These are phyloP conservation scores for Hysterium pulicare DNA, from an alignment of 2,329 filamentous ascomycete species.

Conservation along the genomic window DNA sequence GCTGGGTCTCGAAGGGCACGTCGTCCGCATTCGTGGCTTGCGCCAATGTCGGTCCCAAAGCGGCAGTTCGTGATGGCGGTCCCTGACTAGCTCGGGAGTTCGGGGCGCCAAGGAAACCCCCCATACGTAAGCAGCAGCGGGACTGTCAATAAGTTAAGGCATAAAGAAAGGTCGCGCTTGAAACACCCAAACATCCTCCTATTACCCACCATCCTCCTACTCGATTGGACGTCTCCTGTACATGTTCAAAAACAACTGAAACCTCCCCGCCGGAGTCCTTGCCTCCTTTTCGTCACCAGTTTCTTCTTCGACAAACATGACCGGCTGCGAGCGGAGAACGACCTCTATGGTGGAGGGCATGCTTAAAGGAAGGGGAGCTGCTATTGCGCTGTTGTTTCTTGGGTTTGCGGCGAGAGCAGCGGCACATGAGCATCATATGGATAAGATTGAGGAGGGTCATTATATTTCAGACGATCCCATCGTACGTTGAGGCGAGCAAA, in stretches of 20 bases:
- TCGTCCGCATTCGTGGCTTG: too few relatives aligned
- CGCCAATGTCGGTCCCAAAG: too few relatives aligned
- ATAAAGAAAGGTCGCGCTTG: neutral
- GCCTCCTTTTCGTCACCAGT: neutral
- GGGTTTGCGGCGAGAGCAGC: conserved; percentile 37
- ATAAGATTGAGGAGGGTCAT: conserved; percentile 39
- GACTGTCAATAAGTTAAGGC: neutral
- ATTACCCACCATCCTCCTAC: neutral
- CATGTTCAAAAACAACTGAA: neutral
- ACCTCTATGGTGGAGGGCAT: neutral
- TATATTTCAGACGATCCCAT: conserved; percentile 35
- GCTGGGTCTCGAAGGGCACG: too few relatives aligned
- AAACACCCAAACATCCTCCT: neutral
- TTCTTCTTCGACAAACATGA: too few relatives aligned
- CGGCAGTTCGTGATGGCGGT: neutral
- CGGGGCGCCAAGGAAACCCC: neutral
- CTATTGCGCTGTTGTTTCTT: conserved; percentile 21
- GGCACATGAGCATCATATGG: conserved; percentile 41
- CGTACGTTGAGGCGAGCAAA: conserved; percentile 19
- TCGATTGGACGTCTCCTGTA: neutral
- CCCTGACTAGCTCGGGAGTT: neutral
- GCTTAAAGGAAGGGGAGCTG: conserved; percentile 3
- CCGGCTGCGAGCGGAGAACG: neutral
- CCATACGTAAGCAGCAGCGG: neutral
- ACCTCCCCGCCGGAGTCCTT: neutral